Base-by-base conservation (phyloP, 768 basidiomycete genomes). In the Suillus occidentalis region DNA sequence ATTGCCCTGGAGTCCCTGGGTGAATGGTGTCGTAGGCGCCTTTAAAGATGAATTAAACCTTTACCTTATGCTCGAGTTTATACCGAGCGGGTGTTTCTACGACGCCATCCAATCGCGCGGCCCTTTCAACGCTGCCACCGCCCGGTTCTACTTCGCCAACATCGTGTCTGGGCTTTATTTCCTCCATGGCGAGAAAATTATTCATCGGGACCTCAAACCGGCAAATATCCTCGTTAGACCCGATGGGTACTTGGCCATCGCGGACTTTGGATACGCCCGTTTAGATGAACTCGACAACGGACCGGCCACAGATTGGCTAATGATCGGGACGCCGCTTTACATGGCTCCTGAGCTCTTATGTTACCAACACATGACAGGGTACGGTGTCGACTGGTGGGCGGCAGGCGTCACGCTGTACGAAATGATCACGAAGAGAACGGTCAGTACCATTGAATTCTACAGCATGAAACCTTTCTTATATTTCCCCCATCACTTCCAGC, bases 171-270 rank as follows among this genome's bases (percentile, higher is more conserved):
- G 77, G 14, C 69, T 88, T 36, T 75, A 79, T 14, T 85, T 83
- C 68, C 70, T 89, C 2, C 81, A 84, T 61, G 63, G 64, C 0
- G 71, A 79, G 10, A 77, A 75, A n/a, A 74, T 87, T 58, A 77
- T 81, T 8, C 85, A 87, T 64, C 79, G 85, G 22, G 86, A 88
- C 69, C 62, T 89, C 22, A 87, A 88, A 69, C 85, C 87, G 2
- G 82, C 81, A 22, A 88, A 87, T 59, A 80, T 89, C 57, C 78
- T 88, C 60, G 62, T 89, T 64, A 85, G 83, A 50, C 68, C 77
- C 2, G 84, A 86, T 69, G 87, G 87, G 31, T 88, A 88, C 68
- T 76, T 87, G 34, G 71, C 75, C 63, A 65, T 89, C 1, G 79
- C 79, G 10, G 87, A 88, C 68, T 85, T 89, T 67, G 86, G 85